Base-by-base conservation (phyloP, 2,329 filamentous ascomycete genomes). In the Ophiostoma australiae region DNA sequence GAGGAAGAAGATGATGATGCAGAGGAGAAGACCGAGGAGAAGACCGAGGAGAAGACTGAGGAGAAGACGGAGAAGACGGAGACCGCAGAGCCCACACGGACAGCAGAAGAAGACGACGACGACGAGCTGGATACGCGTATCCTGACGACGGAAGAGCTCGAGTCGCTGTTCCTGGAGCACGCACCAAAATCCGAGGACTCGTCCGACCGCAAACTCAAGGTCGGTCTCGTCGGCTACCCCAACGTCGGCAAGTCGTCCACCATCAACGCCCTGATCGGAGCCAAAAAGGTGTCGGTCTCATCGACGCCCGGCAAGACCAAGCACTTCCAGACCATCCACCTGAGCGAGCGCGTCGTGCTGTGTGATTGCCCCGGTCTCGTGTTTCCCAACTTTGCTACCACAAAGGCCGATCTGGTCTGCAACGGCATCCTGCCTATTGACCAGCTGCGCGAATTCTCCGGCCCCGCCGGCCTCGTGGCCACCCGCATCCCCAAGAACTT, bases 181-280 rank as follows among this genome's bases (percentile, higher is more conserved):
- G 87, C 83, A 10, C 84, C 88, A 37, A 80, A 82, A 72, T 80
- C 83, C 4, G 23, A 27, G 71, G 78, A 82, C 76, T 84, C 80
- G 4, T 76, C 82, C 10, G 82, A 84, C 66, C 81, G 81, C 74
- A 97, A 96, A 80, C 90, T 94, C 4, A 89, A 93, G 74, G 95
- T 99, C 75, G 95, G 95, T 76, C 85, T 99, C 27, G 95, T 99
- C 52, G 95, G 95, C 72, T 99, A 99, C 81, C 95, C 95, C 77
- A 99, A 99, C 82, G 95, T 99, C 74, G 95, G 95, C 82, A 99
- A 99, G 82, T 99, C 96, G 1, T 97, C 94, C 68, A 99, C 95
- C 20, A 99, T 99, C 85, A 99, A 99, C 82, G 94, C 95, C 61
- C 87, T 99, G n/a, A 94, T 98, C 72, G 96, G 96, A 69, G 90